Base-by-base conservation (phyloP, 257 asterid species). In the Nicotiana sylvestris region DNA sequence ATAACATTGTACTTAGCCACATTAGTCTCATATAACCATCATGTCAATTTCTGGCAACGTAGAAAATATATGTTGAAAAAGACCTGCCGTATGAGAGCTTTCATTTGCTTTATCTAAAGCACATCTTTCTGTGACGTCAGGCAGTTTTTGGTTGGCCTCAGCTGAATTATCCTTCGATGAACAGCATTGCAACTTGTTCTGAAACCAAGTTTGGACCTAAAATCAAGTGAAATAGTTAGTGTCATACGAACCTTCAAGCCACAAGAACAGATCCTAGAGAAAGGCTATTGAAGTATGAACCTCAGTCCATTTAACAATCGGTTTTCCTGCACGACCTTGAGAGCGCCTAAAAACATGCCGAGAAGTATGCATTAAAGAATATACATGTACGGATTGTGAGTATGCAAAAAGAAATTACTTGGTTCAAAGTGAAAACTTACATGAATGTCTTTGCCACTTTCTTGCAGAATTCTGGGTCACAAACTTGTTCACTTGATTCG, bases 321-420 rank as follows among this genome's bases (percentile, higher is more conserved):
- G 95, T 86, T 94, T 92, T 83, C 98, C 97, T 17, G 95, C 94
- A 82, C 99, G 99, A 8, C 92, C 94, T 78, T 89, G 92, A 15
- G 97, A 92, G 32, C 91, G 91, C 80, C 99, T 95, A 86, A 85
- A 86, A 79, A 85, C 81, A 87, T 77, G 77, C 17, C 25, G 81
- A 87, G 61, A 62, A 6, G 27, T 29, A 56, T 60, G 62, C 16
- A 74, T 32, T 17, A 70, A 65, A 77, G 78, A 66, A 51, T 46
- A 65, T 32, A 70, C 30, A 35, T 66, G 65, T 32, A 30, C 33
- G 12, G 61, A 49, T 49, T 30, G 30, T 81, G 65, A 11, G n/a
- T 65, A 51, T 49, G 13, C 17, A 66, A 80, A 29, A 66, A n/a
- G 46, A 81, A 81, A 56, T 27, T 33, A 64, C 67, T 65, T 74